phyloP scores from a whole-genome alignment of 768 basidiomycete species.

The Trametes meyenii region DNA sequence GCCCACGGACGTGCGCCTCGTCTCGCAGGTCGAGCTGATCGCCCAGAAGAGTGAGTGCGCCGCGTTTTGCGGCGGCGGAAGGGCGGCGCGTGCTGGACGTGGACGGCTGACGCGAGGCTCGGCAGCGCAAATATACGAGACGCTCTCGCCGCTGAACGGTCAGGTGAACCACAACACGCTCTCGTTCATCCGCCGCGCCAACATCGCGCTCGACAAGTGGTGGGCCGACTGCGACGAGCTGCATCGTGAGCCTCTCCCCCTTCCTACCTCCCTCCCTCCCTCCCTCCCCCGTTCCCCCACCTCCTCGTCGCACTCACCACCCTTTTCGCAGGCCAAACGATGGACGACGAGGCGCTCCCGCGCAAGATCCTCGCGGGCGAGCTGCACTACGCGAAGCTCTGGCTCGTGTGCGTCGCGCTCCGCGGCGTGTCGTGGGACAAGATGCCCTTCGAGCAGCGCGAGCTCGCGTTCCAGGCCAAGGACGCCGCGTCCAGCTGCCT shows the following conservation, averaged over 20 bases:
- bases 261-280: neutral
- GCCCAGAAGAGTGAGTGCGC: constrained; percentile 82
- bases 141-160: constrained; percentile 81
- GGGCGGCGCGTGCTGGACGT: no score
- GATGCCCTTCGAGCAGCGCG: constrained; percentile 93
- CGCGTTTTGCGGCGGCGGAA: neutral
- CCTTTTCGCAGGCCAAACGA: constrained; percentile 57
- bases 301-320: neutral
- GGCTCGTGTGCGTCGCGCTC: constrained; percentile 91
- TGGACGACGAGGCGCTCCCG: constrained; percentile 84
- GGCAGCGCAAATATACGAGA: constrained; percentile 91
- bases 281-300: neutral
- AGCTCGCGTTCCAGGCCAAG: constrained; percentile 93
- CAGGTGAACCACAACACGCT: constrained; percentile 85
- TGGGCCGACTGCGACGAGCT: constrained; percentile 86
- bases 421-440: constrained; percentile 95
- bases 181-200: constrained; percentile 85
- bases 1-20: constrained; percentile 84
- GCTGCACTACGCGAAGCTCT: constrained; percentile 90
- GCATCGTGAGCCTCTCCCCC: constrained; percentile 55
- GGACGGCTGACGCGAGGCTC: neutral
- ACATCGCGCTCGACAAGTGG: constrained; percentile 88
- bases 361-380: constrained; percentile 89
- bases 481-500: constrained; percentile 88
- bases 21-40: constrained; percentile 88